Percentiles rank a stretch among this genome's conserved stretches.
Conservation (phyloP, 129 eudicot species). For the Oenanthe sinensis region DNA sequence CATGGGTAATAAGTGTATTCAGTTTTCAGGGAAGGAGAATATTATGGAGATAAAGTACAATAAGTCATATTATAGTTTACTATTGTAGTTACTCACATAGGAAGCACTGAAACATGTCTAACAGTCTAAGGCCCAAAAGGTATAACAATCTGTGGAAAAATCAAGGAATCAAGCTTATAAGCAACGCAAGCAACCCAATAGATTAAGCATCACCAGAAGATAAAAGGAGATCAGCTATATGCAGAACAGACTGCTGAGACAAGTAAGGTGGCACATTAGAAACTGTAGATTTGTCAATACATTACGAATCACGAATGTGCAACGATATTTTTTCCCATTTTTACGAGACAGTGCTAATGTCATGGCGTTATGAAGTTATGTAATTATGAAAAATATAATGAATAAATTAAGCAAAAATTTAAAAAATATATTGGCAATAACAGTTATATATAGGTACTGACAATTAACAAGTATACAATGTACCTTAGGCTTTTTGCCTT, state of each 20-base stretch:
- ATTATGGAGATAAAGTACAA: background rate
- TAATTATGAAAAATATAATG: background rate
- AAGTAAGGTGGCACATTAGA: background rate
- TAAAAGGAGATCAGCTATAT: background rate
- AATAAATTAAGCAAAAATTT: background rate
- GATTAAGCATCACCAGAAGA: background rate
- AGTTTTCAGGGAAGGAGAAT: too few relatives aligned
- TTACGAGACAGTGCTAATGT: background rate
- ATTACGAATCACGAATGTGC: background rate
- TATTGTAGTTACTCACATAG: background rate
- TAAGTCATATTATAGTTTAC: background rate
- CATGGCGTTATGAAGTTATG: background rate
- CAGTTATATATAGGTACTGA: background rate
- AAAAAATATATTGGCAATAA: background rate
- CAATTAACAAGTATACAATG: background rate
- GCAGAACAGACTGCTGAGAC: background rate
- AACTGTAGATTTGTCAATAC: too few relatives aligned
- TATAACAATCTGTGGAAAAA: background rate
- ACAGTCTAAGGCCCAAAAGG: background rate
- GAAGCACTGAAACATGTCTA: background rate
- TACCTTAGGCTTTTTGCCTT: conserved; percentile 73
- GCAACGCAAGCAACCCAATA: background rate
- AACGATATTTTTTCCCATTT: background rate
- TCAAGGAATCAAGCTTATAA: background rate
- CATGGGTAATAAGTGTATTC: background rate